Conservation (phyloP, 2,329 filamentous ascomycete species). For the Penicillium hesseltinei region DNA sequence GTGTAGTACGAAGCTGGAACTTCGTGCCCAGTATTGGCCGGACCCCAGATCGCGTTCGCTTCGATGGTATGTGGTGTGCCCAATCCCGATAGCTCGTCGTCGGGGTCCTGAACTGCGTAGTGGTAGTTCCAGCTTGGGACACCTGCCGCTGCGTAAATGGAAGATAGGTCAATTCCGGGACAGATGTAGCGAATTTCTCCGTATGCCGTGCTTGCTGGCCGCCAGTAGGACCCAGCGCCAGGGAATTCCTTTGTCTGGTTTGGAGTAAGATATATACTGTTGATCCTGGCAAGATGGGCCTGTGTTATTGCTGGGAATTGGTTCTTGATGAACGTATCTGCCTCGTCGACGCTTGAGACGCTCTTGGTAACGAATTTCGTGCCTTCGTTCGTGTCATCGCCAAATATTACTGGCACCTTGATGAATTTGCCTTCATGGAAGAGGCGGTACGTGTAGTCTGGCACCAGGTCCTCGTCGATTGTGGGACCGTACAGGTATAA, state of each 20-base stretch:
- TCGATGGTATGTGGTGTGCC: constrained; percentile 70
- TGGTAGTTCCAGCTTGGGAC: constrained; percentile 63
- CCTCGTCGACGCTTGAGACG: constrained; percentile 49
- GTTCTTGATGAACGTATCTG: constrained; percentile 56
- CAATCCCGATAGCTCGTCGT: constrained; percentile 51
- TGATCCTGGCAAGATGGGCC: constrained; percentile 52
- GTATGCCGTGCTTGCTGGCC: constrained; percentile 57
- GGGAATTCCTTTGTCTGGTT: constrained; percentile 48
- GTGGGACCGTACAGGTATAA: constrained; percentile 54
- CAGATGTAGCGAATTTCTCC: constrained; percentile 67
- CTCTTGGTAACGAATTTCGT: constrained; percentile 57
- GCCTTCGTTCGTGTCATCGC: constrained; percentile 64
- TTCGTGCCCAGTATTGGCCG: constrained; percentile 50
- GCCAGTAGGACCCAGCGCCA: constrained; percentile 56
- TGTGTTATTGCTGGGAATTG: constrained; percentile 58
- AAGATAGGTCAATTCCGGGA: constrained; percentile 57
- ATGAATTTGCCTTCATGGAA: constrained; percentile 52
- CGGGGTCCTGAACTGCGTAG: constrained; percentile 64
- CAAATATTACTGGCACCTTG: constrained; percentile 55
- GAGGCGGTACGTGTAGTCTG: constrained; percentile 50
- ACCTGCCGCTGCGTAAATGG: constrained; percentile 37
- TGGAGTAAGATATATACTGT: constrained; percentile 56
- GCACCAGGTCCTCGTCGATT: constrained; percentile 53
- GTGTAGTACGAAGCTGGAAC: constrained; percentile 57
- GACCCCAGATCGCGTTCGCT: constrained; percentile 65